Evolutionary conservation across 768 basidiomycete genomes (phyloP), one percentile per base, ranked within the genome.

Genomic region (Phanerochaete sordida): DNA sequence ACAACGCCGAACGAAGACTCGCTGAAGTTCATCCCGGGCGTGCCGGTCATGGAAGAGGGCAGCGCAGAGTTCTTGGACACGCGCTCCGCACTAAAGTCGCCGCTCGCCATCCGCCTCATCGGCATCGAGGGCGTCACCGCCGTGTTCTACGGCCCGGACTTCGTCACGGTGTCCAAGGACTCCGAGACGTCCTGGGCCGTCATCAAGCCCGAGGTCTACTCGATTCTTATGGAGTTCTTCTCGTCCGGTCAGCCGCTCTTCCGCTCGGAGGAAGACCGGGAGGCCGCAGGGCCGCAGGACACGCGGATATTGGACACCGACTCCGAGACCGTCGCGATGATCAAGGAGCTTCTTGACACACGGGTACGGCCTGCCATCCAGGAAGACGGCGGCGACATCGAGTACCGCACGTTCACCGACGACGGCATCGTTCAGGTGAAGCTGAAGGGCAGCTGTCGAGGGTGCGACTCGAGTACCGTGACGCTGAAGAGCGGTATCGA

Each of bases 351-450:
- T 39, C 77, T 99, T 52, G 96, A 98, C 70, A 98, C 95, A 2
- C 78, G 97, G 15, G 94, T 99, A 19, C 78, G 97, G 57, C 97
- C 97, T 5, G 92, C 95, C 4, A 98, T 99, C 61, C 95, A 95
- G 91, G 97, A 98, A 72, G 96, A 99, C 58, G 97, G 97, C 0
- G 97, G 97, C 1, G 97, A 98, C 71, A 95, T 99, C 59, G 96
- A 98, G 75, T 99, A 91, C 72, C 84, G 88, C 35, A 95, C 93
- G 2, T 96, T 98, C 68, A 81, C 84, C 52, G 93, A 96, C 64
- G 85, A 84, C 23, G 91, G 91, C 0, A 68, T 91, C 30, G 96
- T 99, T 5, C 84, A 83, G 70, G 80, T 99, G 30, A 96, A 90
- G 73, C 79, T 99, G 61, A 98, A 98, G 79, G 97, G 97, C 28